Percentiles rank a stretch among this genome's conserved stretches.
Evolutionary conservation across 495 filamentous ascomycete genomes (phyloP).

Genomic region (Tuber umbilicatum): DNA sequence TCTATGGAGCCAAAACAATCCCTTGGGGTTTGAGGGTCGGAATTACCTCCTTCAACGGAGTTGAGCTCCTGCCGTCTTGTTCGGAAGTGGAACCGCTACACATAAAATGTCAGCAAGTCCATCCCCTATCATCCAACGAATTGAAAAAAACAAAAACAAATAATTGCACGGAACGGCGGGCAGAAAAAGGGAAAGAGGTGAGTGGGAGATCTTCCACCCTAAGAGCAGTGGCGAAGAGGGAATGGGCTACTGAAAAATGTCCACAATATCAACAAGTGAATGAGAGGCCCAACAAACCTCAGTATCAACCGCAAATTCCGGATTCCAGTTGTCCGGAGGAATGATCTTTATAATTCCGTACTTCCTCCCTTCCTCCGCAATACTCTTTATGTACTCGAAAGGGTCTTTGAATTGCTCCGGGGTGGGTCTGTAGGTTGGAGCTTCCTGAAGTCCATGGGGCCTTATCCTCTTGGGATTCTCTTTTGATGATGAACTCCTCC

Average conservation of each 20-base stretch:
- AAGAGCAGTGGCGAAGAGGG: constrained; percentile 5
- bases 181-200: constrained; percentile 18
- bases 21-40: constrained; percentile 19
- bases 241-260: constrained; percentile 6
- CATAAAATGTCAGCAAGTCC: constrained; percentile 38
- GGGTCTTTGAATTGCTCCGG: constrained; percentile 93
- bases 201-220: constrained; percentile 14
- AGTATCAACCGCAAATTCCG: constrained; percentile 90
- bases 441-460: constrained; percentile 78
- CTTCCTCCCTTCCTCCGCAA: constrained; percentile 70
- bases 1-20: constrained; percentile 45
- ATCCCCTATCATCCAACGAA: constrained; percentile 19
- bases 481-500: constrained; percentile 67
- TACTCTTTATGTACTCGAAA: constrained; percentile 83
- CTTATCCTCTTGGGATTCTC: constrained; percentile 67
- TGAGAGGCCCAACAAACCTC: constrained; percentile 58
- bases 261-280: constrained; percentile 13
- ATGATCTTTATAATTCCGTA: constrained; percentile 94
- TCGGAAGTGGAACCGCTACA: constrained; percentile 88
- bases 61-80: constrained; percentile 96
- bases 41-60: constrained; percentile 94
- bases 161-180: constrained; percentile 5
- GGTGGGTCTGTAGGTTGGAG: constrained; percentile 83
- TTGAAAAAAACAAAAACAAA: constrained; percentile 13
- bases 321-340: constrained; percentile 88